Base-by-base conservation (phyloP, 495 filamentous ascomycete genomes). In the Chaetomium tenue region DNA sequence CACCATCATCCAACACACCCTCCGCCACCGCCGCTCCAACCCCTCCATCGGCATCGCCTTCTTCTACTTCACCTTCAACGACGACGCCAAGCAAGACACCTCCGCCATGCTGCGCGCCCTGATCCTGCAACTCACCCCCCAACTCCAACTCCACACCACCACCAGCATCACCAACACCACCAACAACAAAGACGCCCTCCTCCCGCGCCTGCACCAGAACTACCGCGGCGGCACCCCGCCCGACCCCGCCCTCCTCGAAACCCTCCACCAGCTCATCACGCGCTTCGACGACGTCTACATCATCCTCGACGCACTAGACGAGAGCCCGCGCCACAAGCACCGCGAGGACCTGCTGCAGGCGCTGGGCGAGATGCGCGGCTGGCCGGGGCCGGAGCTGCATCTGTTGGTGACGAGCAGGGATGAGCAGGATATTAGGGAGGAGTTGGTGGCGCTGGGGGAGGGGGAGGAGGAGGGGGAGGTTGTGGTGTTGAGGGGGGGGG, bases 61-160 rank as follows among this genome's bases (percentile, higher is more conserved):
- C 44, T 58, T 64, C 53, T 57, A 63, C 53, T 63, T 63, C 16
- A 50, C 40, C 16, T 63, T 63, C 53, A 56, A 57, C 61, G 61
- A 63, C 12, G 28, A 50, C 11, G 37, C 40, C 16, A 63, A 63
- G n/a, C 61, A 57, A 40, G 61, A 63, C 22, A 12, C 52, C 0
- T 55, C 42, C 7, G 40, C 53, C 8, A 47, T 63, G 52, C 40
- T 63, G 22, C 52, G 61, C 15, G 52, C 52, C 5, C 11, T 57
- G 4, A 51, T 64, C 22, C 44, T 51, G 11, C 54, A 64, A 13
- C 42, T 58, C 28, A 44, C 12, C 11, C 6, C 44, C 12, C 61
- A 64, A 8, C 37, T 22, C n/a, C 40, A 53, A 30, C 6, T 6
- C 28, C 28, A 30, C n/a, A n/a, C n/a, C n/a, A n/a, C n/a, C n/a